Base-by-base conservation (phyloP, 495 filamentous ascomycete species). In the Xanthoparmelia taractica region DNA sequence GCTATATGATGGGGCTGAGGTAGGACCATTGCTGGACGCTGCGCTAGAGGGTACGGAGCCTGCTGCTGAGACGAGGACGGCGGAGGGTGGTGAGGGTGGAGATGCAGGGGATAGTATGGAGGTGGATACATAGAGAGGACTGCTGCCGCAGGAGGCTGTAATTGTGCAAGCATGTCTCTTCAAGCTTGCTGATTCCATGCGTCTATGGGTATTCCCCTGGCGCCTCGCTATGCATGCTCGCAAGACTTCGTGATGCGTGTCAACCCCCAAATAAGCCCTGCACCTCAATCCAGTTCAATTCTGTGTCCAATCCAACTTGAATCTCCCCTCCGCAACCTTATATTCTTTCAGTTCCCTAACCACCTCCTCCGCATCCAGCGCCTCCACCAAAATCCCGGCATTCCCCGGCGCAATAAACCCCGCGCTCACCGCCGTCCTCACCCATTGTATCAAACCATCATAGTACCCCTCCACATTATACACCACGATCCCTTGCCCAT, bases 381-480 rank as follows among this genome's bases (percentile, higher is more conserved):
- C 93, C 75, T 93, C 88, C 0, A 85, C 86, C 67, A 97, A 64
- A 66, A 98, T 97, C 0, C 78, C 75, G 41, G 76, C 82, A 75
- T 91, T 94, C 27, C 73, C 80, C 33, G 73, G 68, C 47, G 81
- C 80, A 38, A 98, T 85, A 66, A 94, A 96, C 0, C 91, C 91
- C 23, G 85, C 80, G 52, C 81, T 71, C 10, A 96, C 90, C 8
- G 90, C 85, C 64, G 83, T 90, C 67, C 80, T 80, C 63, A 96
- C 86, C 94, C 95, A 97, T 17, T 77, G 69, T 64, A 96, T 66
- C 62, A 98, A 73, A 6, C 91, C 91, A 77, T 96, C 85, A 79
- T 92, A 98, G 72, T 93, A 97, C 2, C 92, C 92, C 59, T 90
- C 85, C 36, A 93, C 80, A 74, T 97, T 97, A 48, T 88, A 80